Base-by-base conservation (phyloP, 805 yeast genomes). In the Teunomyces aglyptinius region DNA sequence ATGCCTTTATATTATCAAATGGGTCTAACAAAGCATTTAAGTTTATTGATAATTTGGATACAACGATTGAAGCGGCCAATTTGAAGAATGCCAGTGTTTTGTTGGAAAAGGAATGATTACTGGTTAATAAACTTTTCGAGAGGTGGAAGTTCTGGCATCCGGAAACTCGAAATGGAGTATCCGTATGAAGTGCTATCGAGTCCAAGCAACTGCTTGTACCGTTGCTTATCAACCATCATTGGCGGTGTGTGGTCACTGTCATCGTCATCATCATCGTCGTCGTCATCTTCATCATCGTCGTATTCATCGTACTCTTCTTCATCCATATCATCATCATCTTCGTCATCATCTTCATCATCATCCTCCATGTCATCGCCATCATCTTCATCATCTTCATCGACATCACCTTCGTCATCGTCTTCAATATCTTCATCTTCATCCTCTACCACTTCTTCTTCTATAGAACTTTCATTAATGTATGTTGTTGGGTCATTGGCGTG, bases 61-160 rank as follows among this genome's bases (percentile, higher is more conserved):
- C 67, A 49, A 78, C 89, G 1, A 77, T 94, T 6, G 82, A 74
- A 32, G 88, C 81, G 6, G 89, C 94, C 1, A 91, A 90, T 1
- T 75, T 94, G 52, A 80, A 82, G 58, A 94, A 90, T 64, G 89
- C 97, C 33, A 84, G 92, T 40, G 67, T 91, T 5, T 65, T 89
- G 41, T 71, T 90, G 28, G 97, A 91, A 51, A 44, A 45, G 35
- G 45, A 46, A 13, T 48, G 22, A 27, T 34, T 18, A 39, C 33
- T 28, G 42, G 26, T 39, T 20, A n/a, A 28, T 15, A 43, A 63
- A 61, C 28, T 47, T 53, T 26, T 64, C 66, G 19, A 63, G 36
- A 1, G 67, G 62, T 8, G 68, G 68, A 18, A 62, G 38, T n/a
- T 47, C 42, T 13, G 42, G 42, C 20, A 39, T 27, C 31, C 19